A percentile compares a stretch with the other conserved stretches of the same genome.
phyloP scores from a whole-genome alignment of 352 stramenopile species.

The Phytophthora sp. region DNA sequence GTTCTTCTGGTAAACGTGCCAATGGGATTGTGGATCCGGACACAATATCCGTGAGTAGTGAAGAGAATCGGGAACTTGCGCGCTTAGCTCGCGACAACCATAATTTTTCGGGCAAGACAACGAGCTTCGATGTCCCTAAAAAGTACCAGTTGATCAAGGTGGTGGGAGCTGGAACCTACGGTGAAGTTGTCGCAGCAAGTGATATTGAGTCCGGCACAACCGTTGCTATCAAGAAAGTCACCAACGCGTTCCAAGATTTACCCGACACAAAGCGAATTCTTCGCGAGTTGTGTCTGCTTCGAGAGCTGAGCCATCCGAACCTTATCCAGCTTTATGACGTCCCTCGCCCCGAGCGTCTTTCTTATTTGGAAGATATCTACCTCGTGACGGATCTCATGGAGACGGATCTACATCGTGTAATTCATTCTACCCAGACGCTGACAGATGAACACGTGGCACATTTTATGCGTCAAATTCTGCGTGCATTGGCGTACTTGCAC shows the following conservation, averaged over 20 bases:
- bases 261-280: conserved; percentile 93
- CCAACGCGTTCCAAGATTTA: conserved; percentile 80
- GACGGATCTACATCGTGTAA: conserved; percentile 91
- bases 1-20: conserved; percentile 24
- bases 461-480: conserved; percentile 97
- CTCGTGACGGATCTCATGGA: conserved; percentile 97
- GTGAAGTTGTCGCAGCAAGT: conserved; percentile 83
- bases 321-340: conserved; percentile 95
- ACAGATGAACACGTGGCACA: conserved; percentile 94
- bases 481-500: conserved; percentile 97
- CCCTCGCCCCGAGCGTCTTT: conserved; percentile 90
- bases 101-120: conserved; percentile 67
- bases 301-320: conserved; percentile 89
- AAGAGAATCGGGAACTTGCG: conserved; percentile 42
- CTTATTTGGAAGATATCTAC: conserved; percentile 97
- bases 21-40: conserved; percentile 13
- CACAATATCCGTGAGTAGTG: conserved; percentile 17
- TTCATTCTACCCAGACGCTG: conserved; percentile 91
- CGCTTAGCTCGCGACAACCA: conserved; percentile 67
- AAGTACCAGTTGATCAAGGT: conserved; percentile 87
- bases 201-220: conserved; percentile 82
- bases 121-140: conserved; percentile 76
- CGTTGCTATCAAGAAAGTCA: conserved; percentile 96
- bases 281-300: conserved; percentile 92
- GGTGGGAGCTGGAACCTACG: conserved; percentile 79